Evolutionary conservation across 352 stramenopile genomes (phyloP).

Genomic region (Phytophthora capsici): DNA sequence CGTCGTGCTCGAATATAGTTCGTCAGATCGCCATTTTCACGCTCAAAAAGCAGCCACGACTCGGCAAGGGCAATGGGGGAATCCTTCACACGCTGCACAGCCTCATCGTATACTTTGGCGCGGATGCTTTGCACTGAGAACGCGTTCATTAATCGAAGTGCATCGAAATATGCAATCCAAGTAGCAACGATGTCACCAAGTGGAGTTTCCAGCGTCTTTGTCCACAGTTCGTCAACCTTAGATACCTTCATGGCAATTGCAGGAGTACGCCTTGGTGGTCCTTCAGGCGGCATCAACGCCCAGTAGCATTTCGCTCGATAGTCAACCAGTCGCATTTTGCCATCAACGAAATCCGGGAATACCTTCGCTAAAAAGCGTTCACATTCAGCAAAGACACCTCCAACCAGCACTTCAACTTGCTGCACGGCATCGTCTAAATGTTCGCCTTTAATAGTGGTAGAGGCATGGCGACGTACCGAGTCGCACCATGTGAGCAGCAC

Average conservation of each 20-base stretch:
- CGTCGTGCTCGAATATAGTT: conserved; percentile 42
- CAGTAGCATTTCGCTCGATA: conserved; percentile 62
- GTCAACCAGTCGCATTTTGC: conserved; percentile 41
- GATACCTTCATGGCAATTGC: conserved; percentile 13
- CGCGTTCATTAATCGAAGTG: conserved; percentile 32
- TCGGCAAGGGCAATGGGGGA: conserved; percentile 41
- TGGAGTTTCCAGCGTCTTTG: conserved; percentile 16
- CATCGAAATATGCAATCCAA: conserved; percentile 62
- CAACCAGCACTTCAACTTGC: conserved; percentile 32
- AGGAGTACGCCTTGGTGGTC: neutral
- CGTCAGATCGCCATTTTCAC: conserved; percentile 51
- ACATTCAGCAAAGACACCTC: conserved; percentile 41
- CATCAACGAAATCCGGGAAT: conserved; percentile 47
- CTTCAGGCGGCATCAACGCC: conserved; percentile 25
- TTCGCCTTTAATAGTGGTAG: conserved; percentile 11
- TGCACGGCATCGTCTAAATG: conserved; percentile 10
- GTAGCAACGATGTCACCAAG: conserved; percentile 39
- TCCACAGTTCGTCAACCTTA: conserved; percentile 48
- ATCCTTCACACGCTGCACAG: conserved; percentile 44
- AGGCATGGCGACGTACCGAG: conserved; percentile 34
- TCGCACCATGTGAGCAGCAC: conserved; percentile 64
- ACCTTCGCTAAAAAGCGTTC: conserved; percentile 38
- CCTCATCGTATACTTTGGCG: conserved; percentile 46
- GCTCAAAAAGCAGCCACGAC: conserved; percentile 58
- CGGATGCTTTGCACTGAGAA: conserved; percentile 37